Conservation (phyloP, 129 eudicot species). For the Ambrosia trifida region DNA sequence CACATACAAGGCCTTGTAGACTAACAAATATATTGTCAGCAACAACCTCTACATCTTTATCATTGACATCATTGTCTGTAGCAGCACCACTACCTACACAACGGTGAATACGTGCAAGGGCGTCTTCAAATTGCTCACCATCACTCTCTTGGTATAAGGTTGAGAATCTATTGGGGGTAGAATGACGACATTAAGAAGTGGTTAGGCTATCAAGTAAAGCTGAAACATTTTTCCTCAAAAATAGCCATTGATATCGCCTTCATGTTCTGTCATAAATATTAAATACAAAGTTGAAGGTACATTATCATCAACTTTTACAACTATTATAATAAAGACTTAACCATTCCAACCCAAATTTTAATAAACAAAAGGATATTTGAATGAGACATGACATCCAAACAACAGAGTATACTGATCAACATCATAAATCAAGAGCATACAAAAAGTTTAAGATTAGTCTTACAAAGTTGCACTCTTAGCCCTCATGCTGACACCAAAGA, state of each 20-base stretch:
- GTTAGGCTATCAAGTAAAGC: constrained; percentile 18
- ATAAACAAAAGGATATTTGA: constrained; percentile 8
- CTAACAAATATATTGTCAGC: constrained; percentile 70
- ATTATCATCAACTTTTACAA: not conserved
- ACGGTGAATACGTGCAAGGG: too few relatives aligned
- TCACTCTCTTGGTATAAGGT: too few relatives aligned
- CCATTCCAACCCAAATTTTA: not conserved
- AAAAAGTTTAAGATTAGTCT: too few relatives aligned
- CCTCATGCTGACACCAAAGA: too few relatives aligned
- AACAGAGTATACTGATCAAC: not conserved
- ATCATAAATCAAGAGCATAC: too few relatives aligned
- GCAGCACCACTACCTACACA: too few relatives aligned
- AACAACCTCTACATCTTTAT: too few relatives aligned
- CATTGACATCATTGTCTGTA: too few relatives aligned
- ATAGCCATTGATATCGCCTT: not conserved
- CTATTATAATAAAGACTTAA: constrained; percentile 1
- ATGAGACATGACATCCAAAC: not conserved
- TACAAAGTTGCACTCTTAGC: too few relatives aligned
- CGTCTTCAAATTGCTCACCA: too few relatives aligned
- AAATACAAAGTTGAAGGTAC: constrained; percentile 6
- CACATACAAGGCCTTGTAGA: constrained; percentile 92
- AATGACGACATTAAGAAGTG: too few relatives aligned
- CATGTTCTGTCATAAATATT: not conserved
- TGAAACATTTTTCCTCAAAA: not conserved
- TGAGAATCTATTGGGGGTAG: too few relatives aligned